Percentiles rank a stretch among this genome's conserved stretches.
These are phyloP conservation scores for Reticulascus tulasneorum DNA, from an alignment of 2,329 filamentous ascomycete genomes.

Conservation along the genomic window DNA sequence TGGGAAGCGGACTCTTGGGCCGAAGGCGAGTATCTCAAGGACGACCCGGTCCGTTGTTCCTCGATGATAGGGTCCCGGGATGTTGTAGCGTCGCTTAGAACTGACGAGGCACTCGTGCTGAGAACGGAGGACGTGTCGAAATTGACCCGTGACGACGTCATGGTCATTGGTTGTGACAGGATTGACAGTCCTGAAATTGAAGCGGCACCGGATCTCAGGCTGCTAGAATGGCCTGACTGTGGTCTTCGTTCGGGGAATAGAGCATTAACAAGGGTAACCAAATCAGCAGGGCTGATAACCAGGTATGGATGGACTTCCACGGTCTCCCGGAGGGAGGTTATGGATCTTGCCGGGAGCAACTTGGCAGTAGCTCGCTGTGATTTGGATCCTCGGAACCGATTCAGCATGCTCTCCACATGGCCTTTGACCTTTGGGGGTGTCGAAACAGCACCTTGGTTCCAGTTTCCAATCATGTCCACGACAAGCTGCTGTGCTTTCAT, in stretches of 20 bases:
- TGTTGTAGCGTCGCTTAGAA: conserved; percentile 65
- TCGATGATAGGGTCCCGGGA: conserved; percentile 62
- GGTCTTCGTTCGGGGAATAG: conserved; percentile 75
- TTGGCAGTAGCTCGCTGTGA: conserved; percentile 49
- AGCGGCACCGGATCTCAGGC: conserved; percentile 61
- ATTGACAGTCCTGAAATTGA: conserved; percentile 65
- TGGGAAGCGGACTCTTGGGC: conserved; percentile 40
- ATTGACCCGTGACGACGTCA: conserved; percentile 50
- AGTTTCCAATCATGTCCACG: conserved; percentile 70
- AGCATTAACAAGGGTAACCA: conserved; percentile 75
- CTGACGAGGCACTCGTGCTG: conserved; percentile 69
- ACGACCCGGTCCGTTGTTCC: conserved; percentile 43
- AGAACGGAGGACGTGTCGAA: conserved; percentile 67
- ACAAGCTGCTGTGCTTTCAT: conserved; percentile 76
- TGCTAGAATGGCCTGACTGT: conserved; percentile 58
- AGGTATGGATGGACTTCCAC: conserved; percentile 75
- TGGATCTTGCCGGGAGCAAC: conserved; percentile 66
- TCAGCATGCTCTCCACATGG: conserved; percentile 69
- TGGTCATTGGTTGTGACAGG: conserved; percentile 65
- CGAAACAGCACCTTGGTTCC: conserved; percentile 62
- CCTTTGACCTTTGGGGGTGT: conserved; percentile 59
- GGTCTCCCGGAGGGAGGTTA: conserved; percentile 71
- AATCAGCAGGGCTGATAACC: conserved; percentile 73
- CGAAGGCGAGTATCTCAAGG: conserved; percentile 52
- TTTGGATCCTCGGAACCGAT: conserved; percentile 55